Evolutionary conservation across 2,329 filamentous ascomycete species (phyloP), one percentile per base, ranked within the genome.

Genomic region (Sporothrix euskadiensis): DNA sequence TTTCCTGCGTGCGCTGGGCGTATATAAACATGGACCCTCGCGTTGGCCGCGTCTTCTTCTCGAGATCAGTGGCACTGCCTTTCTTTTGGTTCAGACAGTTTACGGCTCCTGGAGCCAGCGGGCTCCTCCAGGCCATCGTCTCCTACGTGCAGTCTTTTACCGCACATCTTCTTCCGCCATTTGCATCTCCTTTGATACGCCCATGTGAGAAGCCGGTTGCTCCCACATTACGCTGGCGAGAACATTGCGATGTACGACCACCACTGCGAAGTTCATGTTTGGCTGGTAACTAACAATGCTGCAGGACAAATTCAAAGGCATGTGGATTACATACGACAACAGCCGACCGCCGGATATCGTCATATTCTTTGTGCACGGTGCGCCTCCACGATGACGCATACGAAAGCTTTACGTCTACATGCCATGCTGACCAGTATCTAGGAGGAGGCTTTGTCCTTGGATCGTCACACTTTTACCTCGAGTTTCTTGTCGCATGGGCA

Each of bases 361-460:
- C n/a, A 81, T 97, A 1, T 95, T 94, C 10, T 66, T 66, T 47
- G 61, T 88, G 56, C 93, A 97, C 79, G 93, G 91, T 91, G 82
- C 77, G 84, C 76, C 14, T 4, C 12, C 2, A n/a, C 16, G 8
- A 54, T 8, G 9, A 47, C 7, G 22, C 19, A 1, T 12, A 35
- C 26, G 7, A 8, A 47, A 30, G 5, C 9, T 9, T 9, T 9
- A 8, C 12, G 16, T 35, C 26, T 56, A 30, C 22, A 12, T 30
- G 9, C 54, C 22, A 12, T 30, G 9, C 54, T 71, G n/a, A 71
- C 26, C n/a, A n/a, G 32, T 14, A 1, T 4, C 4, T 74, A 92
- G 90, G 92, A 19, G 94, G 94, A 30, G 94, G 94, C 0, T 96
- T 97, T 80, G 88, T 89, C 7, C 92, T 97, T 90, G 94, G 93